Evolutionary conservation across 768 basidiomycete species (phyloP).

Genomic region (Pisolithus albus): DNA sequence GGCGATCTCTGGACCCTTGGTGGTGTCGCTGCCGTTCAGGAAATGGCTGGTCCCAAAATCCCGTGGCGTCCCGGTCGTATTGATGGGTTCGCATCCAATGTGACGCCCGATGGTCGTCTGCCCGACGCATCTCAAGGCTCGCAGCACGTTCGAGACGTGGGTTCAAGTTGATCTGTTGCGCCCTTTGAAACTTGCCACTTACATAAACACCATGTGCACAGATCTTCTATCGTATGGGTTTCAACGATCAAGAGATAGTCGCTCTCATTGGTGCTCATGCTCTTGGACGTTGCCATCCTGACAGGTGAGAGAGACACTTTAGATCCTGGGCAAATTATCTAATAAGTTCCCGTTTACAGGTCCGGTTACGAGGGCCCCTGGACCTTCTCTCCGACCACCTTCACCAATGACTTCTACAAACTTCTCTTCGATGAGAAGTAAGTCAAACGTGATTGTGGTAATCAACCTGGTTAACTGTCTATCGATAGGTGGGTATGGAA

Average conservation of each 20-base stretch:
- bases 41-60: conserved; percentile 88
- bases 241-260: conserved; percentile 97
- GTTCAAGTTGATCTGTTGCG: conserved; percentile 12
- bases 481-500: conserved; percentile 73
- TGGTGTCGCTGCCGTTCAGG: conserved; percentile 87
- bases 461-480: neutral
- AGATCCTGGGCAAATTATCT: neutral
- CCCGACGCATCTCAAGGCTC: conserved; percentile 81
- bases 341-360: conserved; percentile 19
- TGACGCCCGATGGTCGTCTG: conserved; percentile 82
- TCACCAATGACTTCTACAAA: conserved; percentile 83
- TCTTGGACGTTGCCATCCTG: conserved; percentile 87
- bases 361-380: conserved; percentile 88
- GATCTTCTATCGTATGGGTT: conserved; percentile 78
- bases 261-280: conserved; percentile 92
- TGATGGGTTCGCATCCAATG: conserved; percentile 71
- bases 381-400: conserved; percentile 88
- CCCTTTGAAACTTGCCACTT: neutral
- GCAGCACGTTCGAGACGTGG: conserved; percentile 75
- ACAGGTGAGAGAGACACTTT: conserved; percentile 42
- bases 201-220: conserved; percentile 7
- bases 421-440: conserved; percentile 84
- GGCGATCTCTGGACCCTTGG: conserved; percentile 96
- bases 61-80: conserved; percentile 93
- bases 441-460: conserved; percentile 5